Conservation (phyloP, 495 filamentous ascomycete genomes). For the Collariella sp. region DNA sequence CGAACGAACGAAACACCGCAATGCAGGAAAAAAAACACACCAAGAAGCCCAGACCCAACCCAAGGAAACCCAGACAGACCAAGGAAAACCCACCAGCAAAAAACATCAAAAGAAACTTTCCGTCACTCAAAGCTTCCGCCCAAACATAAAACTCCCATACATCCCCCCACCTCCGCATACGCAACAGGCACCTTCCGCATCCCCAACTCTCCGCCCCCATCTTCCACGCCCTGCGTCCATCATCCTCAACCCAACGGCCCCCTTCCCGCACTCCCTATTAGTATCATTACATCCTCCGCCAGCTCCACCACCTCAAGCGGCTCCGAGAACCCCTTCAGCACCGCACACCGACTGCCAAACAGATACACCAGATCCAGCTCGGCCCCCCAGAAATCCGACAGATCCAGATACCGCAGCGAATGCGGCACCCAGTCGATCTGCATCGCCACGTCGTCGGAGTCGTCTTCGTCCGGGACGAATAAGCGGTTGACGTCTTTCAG, state of each 20-base stretch:
- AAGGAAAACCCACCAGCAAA: too few relatives aligned
- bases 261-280: background rate
- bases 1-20: background rate
- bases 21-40: background rate
- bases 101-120: background rate
- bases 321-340: constrained; percentile 53
- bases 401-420: constrained; percentile 67
- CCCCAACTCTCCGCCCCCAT: constrained; percentile 87
- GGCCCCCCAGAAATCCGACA: constrained; percentile 52
- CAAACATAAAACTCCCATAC: constrained; percentile 82
- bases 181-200: constrained; percentile 81
- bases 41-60: background rate
- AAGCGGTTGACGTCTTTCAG: constrained; percentile 55
- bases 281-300: constrained; percentile 51
- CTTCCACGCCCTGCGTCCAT: constrained; percentile 64
- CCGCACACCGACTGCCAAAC: constrained; percentile 48
- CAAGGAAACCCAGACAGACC: background rate
- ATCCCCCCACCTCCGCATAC: constrained; percentile 72
- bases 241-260: constrained; percentile 17
- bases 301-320: constrained; percentile 78
- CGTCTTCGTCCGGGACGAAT: constrained; percentile 40
- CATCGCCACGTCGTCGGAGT: constrained; percentile 20
- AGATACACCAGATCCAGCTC: constrained; percentile 54
- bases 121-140: constrained; percentile 33
- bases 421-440: constrained; percentile 48